Evolutionary conservation across 495 filamentous ascomycete genomes (phyloP), one percentile per base, ranked within the genome.

Genomic region (Parmelia sp.): DNA sequence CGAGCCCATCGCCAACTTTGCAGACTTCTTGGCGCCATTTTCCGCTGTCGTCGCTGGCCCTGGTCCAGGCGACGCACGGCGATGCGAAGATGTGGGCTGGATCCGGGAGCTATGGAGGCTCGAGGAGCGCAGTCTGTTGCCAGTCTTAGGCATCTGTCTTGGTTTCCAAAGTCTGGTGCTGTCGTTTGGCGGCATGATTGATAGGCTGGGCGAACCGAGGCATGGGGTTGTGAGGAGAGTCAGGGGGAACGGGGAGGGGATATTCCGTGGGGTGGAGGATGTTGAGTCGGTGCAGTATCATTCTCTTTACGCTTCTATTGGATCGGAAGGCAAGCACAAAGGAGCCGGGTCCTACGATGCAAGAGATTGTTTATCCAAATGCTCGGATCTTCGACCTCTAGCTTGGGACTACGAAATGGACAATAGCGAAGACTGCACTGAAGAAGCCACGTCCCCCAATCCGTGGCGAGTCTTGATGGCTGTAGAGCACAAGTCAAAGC

Each of bases 101-200:
- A 89, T 96, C 76, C 75, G 72, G n/a, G 76, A 85, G 57, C 77
- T 96, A 37, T 97, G 92, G 93, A 76, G 75, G 37, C 77, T 96
- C 1, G 69, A 73, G 5, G 80, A 80, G 10, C 74, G 76, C 12
- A 71, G 88, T 37, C 15, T 87, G 8, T 60, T 93, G 4, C 92
- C 92, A 0, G 85, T 93, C 15, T 78, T 97, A 33, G 94, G 94
- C 1, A 91, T 98, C 45, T 98, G 93, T 70, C 80, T 97, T 0
- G 94, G 94, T 0, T 95, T 96, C 70, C 94, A 98, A 74, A 92
- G 87, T 70, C 73, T 98, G 58, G 86, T 86, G 31, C 73, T 85
- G 35, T 81, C 81, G 45, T 84, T 84, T 65, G 91, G 91, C 1
- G 86, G 84, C 0, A 71, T 73, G 8, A 83, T 96, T 42, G 73